Evolutionary conservation across 192 early-diverging fungal species (phyloP).

Genomic region (Coemansia sp.): DNA sequence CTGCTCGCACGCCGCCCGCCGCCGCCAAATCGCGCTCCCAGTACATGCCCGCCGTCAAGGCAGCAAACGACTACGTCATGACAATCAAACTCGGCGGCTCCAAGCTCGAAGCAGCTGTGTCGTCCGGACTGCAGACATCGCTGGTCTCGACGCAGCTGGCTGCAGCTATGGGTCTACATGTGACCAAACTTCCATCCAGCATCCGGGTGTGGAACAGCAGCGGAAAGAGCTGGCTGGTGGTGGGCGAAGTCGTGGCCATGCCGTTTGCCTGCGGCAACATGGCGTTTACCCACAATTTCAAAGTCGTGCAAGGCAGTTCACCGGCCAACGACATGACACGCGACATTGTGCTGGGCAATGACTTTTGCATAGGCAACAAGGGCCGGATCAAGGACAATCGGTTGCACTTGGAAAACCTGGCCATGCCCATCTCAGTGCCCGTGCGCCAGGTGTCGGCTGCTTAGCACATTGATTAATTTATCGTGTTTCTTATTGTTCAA

Average conservation of each 20-base stretch:
- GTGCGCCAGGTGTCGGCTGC: slow-evolving; percentile 39
- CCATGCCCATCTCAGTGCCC: slow-evolving; percentile 46
- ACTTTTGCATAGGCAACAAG: slow-evolving; percentile 52
- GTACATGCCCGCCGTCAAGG: slow-evolving; percentile 21
- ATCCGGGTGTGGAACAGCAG: slow-evolving; percentile 42
- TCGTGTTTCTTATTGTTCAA: not conserved
- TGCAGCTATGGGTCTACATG: slow-evolving; percentile 26
- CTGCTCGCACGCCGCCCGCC: slow-evolving; percentile 9
- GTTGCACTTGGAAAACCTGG: slow-evolving; percentile 44
- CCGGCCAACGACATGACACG: slow-evolving; percentile 36
- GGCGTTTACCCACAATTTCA: slow-evolving; percentile 49
- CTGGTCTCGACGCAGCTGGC: slow-evolving; percentile 46
- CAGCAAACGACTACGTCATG: slow-evolving; percentile 27
- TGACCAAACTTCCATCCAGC: slow-evolving; percentile 19
- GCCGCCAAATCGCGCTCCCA: slow-evolving; percentile 9
- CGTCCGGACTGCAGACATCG: slow-evolving; percentile 44
- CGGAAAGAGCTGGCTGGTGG: slow-evolving; percentile 42
- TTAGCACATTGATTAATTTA: not conserved
- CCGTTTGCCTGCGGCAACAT: slow-evolving; percentile 54
- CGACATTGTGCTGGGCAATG: slow-evolving; percentile 48
- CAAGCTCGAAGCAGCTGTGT: slow-evolving; percentile 37
- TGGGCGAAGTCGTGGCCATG: slow-evolving; percentile 39
- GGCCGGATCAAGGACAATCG: slow-evolving; percentile 52
- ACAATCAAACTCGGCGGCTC: slow-evolving; percentile 29
- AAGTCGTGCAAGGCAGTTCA: slow-evolving; percentile 34